Percentiles rank a stretch among this genome's conserved stretches.
These are phyloP conservation scores for Dothidotthia symphoricarpi DNA, from an alignment of 2,329 filamentous ascomycete genomes.

Conservation along the genomic window DNA sequence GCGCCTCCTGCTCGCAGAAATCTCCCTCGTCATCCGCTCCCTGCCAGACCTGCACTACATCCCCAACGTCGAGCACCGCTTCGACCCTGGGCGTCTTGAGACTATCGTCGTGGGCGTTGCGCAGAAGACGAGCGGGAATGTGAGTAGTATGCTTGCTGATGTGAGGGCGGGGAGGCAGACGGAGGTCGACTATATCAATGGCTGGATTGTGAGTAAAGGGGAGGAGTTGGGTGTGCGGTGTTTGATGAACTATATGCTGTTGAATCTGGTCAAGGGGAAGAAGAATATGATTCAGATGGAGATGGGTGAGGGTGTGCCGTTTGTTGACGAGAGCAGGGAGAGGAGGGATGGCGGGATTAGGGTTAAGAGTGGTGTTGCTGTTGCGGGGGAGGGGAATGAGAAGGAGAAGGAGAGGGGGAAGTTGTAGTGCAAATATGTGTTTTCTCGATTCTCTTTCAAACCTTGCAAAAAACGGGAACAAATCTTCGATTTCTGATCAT, in stretches of 20 bases:
- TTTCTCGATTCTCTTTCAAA: too few species aligned
- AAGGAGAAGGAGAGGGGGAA: too few species aligned
- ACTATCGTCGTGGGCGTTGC: slow-evolving; percentile 58
- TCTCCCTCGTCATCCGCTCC: slow-evolving; percentile 65
- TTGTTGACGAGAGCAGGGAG: slow-evolving; percentile 16
- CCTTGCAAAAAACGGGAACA: too few species aligned
- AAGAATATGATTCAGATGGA: slow-evolving; percentile 48
- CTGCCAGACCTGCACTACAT: slow-evolving; percentile 71
- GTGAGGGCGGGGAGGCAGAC: slow-evolving; percentile 61
- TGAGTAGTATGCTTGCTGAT: slow-evolving; percentile 67
- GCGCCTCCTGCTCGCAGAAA: slow-evolving; percentile 70
- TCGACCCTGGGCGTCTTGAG: slow-evolving; percentile 61
- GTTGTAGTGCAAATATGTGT: too few species aligned
- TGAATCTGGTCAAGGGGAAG: slow-evolving; percentile 72
- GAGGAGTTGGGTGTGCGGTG: slow-evolving; percentile 70
- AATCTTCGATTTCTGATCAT: too few species aligned
- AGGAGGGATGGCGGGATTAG: slow-evolving; percentile 9
- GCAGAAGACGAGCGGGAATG: slow-evolving; percentile 54
- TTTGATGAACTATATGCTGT: slow-evolving; percentile 69
- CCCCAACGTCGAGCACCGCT: slow-evolving; percentile 59
- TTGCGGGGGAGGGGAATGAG: not conserved
- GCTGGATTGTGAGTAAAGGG: slow-evolving; percentile 76
- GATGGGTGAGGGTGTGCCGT: slow-evolving; percentile 42
- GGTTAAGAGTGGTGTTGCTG: slow-evolving; percentile 4
- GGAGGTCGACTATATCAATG: slow-evolving; percentile 83